Conservation (phyloP, 345 rosid genomes). For the Dipteronia sinensis region DNA sequence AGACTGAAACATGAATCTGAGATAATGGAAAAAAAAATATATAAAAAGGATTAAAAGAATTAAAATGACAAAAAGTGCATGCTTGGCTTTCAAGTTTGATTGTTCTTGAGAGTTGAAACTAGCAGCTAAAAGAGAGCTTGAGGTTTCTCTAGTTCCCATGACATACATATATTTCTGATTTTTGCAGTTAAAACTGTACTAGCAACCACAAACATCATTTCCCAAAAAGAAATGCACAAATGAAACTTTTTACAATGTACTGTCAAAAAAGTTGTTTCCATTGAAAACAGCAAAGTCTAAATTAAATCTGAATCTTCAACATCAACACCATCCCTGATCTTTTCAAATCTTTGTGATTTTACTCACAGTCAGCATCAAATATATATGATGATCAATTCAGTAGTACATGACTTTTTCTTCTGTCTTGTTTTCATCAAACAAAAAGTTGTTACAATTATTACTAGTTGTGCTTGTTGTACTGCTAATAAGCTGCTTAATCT, state of each 20-base stretch:
- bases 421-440: conserved; percentile 64
- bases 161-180: conserved; percentile 23
- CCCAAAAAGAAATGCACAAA: conserved; percentile 26
- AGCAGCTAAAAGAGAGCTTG: neutral
- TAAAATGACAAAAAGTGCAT: neutral
- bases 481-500: conserved; percentile 73
- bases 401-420: conserved; percentile 56
- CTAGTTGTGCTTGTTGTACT: conserved; percentile 6
- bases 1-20: neutral
- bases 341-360: conserved; percentile 35
- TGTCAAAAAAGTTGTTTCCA: conserved; percentile 5
- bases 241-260: conserved; percentile 23
- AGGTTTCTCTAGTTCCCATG: conserved; percentile 22
- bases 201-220: conserved; percentile 17
- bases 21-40: too few relatives aligned
- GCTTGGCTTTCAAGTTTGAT: conserved; percentile 20
- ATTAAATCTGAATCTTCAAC: conserved; percentile 24
- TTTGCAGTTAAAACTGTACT: conserved; percentile 7
- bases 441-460: conserved; percentile 41
- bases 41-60: neutral
- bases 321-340: conserved; percentile 6
- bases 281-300: neutral
- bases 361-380: conserved; percentile 29
- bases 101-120: conserved; percentile 18
- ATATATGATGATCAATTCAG: conserved; percentile 25